A percentile compares a stretch with the other conserved stretches of the same genome.
phyloP scores from a whole-genome alignment of 371 early-diverging fungal species.

The Haplosporangium sp. region DNA sequence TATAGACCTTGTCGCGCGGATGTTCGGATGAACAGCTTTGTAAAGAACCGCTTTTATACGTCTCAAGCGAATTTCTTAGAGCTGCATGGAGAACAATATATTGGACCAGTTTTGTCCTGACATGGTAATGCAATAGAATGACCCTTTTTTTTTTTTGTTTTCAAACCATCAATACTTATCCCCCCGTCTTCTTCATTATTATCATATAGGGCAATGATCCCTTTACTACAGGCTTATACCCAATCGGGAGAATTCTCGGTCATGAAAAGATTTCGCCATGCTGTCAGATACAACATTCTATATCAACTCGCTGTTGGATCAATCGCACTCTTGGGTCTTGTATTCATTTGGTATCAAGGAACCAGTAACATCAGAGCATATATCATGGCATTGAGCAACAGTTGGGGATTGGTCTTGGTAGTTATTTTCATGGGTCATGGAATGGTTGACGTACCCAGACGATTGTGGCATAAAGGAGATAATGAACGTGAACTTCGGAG shows the following conservation, averaged over 20 bases:
- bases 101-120: conserved; percentile 92
- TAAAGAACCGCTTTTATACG: conserved; percentile 82
- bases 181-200: conserved; percentile 10
- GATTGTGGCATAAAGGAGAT: conserved; percentile 83
- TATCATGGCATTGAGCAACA: conserved; percentile 94
- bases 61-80: conserved; percentile 73
- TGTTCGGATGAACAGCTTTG: conserved; percentile 70
- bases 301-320: conserved; percentile 81
- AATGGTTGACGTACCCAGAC: conserved; percentile 88
- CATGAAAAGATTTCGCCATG: conserved; percentile 70
- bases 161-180: conserved; percentile 1
- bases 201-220: conserved; percentile 77
- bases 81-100: conserved; percentile 90
- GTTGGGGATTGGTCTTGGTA: conserved; percentile 91
- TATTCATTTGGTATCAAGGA: conserved; percentile 78
- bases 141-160: background rate
- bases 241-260: conserved; percentile 87
- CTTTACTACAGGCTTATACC: conserved; percentile 87
- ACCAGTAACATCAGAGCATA: conserved; percentile 70
- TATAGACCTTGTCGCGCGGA: conserved; percentile 73
- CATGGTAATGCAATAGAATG: conserved; percentile 69
- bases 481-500: conserved; percentile 69
- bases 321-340: conserved; percentile 65
- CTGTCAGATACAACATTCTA: conserved; percentile 82
- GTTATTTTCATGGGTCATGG: conserved; percentile 94